phyloP scores from a whole-genome alignment of 2,329 filamentous ascomycete genomes.

The Ophiostoma fasciatum region DNA sequence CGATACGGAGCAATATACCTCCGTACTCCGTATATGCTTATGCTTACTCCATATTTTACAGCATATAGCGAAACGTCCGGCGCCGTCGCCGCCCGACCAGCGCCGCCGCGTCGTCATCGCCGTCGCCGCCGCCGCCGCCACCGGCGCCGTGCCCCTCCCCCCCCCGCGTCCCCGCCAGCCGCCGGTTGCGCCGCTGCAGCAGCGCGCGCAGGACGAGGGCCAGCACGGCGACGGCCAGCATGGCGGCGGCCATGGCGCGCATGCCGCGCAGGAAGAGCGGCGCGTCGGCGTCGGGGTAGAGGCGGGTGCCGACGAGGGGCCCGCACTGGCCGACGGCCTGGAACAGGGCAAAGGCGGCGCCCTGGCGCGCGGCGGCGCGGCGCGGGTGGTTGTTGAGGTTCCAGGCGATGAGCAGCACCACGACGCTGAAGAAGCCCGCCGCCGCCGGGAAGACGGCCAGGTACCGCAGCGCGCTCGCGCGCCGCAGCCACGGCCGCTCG shows the following conservation, averaged over 20 bases:
- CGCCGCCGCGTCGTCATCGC: too few species aligned
- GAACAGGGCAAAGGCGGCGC: conserved; percentile 58
- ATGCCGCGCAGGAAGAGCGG: conserved; percentile 51
- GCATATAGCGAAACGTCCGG: too few species aligned
- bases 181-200: conserved; percentile 35
- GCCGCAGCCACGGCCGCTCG: conserved; percentile 23
- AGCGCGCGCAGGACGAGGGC: conserved; percentile 39
- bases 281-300: conserved; percentile 45
- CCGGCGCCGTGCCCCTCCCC: too few species aligned
- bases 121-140: too few species aligned
- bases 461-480: conserved; percentile 42
- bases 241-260: conserved; percentile 45
- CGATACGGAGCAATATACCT: too few species aligned
- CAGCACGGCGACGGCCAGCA: conserved; percentile 44
- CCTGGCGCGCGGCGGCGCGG: conserved; percentile 49
- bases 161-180: too few species aligned
- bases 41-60: too few species aligned
- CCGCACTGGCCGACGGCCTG: conserved; percentile 73
- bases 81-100: too few species aligned
- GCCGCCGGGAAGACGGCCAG: conserved; percentile 64
- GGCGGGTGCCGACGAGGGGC: conserved; percentile 50
- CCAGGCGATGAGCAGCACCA: conserved; percentile 78
- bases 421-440: conserved; percentile 68
- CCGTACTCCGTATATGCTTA: too few species aligned
- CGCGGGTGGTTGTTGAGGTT: conserved; percentile 81